Conservation (phyloP, 164 flowering plant genomes). For the Aristolochia fimbriata region DNA sequence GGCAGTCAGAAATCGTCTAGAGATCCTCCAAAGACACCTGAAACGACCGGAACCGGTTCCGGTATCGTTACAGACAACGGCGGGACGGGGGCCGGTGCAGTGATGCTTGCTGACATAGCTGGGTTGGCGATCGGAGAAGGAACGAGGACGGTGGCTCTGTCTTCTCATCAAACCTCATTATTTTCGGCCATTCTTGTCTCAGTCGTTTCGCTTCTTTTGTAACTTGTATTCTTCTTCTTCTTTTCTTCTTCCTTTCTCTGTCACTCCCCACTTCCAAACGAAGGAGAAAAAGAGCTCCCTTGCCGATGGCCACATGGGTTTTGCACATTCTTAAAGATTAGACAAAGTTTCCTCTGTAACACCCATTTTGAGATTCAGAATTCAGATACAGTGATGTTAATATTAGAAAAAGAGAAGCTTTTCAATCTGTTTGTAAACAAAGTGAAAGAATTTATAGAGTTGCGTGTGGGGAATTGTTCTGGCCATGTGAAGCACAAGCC, state of each 20-base stretch:
- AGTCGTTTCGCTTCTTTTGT: constrained; percentile 14
- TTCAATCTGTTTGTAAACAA: not conserved
- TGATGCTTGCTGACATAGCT: constrained; percentile 27
- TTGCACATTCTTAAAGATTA: too few relatives aligned
- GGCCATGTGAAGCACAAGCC: constrained; percentile 1
- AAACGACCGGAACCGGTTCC: constrained; percentile 5
- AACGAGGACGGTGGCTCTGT: constrained; percentile 7
- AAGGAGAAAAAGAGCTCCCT: not conserved
- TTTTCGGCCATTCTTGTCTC: constrained; percentile 14
- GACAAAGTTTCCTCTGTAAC: not conserved
- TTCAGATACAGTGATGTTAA: not conserved
- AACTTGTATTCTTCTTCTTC: constrained; percentile 1
- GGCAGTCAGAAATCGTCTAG: constrained; percentile 40
- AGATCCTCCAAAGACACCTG: constrained; percentile 17
- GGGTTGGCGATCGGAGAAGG: constrained; percentile 26
- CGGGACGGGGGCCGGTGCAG: constrained; percentile 1
- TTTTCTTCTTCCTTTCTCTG: not conserved
- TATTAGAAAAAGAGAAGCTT: not conserved
- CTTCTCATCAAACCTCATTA: constrained; percentile 7
- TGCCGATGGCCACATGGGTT: too few relatives aligned
- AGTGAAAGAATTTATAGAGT: too few relatives aligned
- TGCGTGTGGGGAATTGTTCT: not conserved
- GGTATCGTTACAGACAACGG: constrained; percentile 6
- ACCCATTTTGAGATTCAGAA: constrained; percentile 2
- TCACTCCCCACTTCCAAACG: not conserved